phyloP scores from a whole-genome alignment of 805 yeast genomes.

The Sugiyamaella chiloensis region DNA sequence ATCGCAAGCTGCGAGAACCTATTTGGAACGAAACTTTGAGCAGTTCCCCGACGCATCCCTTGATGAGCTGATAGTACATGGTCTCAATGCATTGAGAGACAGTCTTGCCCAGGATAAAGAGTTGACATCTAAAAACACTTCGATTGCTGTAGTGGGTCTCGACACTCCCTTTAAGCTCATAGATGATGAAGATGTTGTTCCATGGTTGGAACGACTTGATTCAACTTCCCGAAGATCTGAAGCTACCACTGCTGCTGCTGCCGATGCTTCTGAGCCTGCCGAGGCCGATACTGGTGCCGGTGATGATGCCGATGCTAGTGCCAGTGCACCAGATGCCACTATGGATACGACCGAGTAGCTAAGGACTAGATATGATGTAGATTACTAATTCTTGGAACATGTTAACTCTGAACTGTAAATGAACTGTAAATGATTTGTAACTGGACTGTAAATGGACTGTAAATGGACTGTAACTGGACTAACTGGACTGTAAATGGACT shows the following conservation, averaged over 20 bases:
- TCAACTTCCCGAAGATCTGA: conserved; percentile 55
- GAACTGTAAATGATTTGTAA: too few species aligned
- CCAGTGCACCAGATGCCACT: conserved; percentile 18
- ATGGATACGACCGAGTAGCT: conserved; percentile 6
- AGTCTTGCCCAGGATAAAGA: conserved; percentile 94
- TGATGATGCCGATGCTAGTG: conserved; percentile 21
- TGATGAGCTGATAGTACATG: conserved; percentile 79
- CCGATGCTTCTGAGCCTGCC: conserved; percentile 4
- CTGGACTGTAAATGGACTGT: too few species aligned
- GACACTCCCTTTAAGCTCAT: conserved; percentile 70
- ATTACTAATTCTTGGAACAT: too few species aligned
- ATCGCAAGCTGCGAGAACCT: conserved; percentile 97
- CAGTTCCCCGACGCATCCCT: conserved; percentile 56
- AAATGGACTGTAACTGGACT: too few species aligned
- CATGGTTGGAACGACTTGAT: conserved; percentile 76
- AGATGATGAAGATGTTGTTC: conserved; percentile 84
- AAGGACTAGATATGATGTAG: too few species aligned
- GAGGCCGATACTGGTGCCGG: conserved; percentile 16
- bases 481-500: too few species aligned
- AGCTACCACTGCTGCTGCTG: conserved; percentile 29
- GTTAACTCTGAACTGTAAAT: too few species aligned
- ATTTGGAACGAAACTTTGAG: conserved; percentile 81
- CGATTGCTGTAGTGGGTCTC: conserved; percentile 89
- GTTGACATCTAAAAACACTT: conserved; percentile 75
- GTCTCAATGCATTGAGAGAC: conserved; percentile 87